Evolutionary conservation across 129 eudicot genomes (phyloP).

Genomic region (Chrysanthemum seticuspe): DNA sequence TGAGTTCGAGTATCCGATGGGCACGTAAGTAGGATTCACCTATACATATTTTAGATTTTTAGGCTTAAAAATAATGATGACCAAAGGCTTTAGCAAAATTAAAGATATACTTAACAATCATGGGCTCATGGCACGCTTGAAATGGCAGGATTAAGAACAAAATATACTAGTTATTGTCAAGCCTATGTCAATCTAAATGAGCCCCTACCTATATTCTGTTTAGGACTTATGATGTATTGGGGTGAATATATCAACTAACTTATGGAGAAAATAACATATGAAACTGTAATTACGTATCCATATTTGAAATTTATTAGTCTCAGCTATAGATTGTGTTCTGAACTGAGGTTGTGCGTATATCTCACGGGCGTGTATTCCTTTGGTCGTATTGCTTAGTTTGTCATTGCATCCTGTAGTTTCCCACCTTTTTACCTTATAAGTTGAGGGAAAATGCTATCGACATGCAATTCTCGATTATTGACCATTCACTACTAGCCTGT

Average conservation of each 20-base stretch:
- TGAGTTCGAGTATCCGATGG: neutral
- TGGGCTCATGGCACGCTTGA: neutral
- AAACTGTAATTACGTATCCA: neutral
- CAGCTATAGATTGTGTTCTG: slow-evolving; percentile 3
- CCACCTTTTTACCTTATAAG: slow-evolving; percentile 20
- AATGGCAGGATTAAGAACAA: neutral
- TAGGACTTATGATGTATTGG: neutral
- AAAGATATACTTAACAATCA: neutral
- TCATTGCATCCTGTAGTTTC: neutral
- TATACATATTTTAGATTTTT: neutral
- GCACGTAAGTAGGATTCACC: slow-evolving; percentile 5
- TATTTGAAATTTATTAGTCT: slow-evolving; percentile 1
- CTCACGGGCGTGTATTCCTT: neutral
- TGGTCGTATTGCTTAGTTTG: neutral
- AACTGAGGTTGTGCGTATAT: slow-evolving; percentile 14
- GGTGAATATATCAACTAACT: neutral
- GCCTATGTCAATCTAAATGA: slow-evolving; percentile 6
- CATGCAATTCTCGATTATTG: slow-evolving; percentile 5
- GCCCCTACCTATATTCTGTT: slow-evolving; percentile 1
- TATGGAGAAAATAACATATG: neutral
- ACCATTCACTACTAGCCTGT: neutral
- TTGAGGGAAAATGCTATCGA: neutral
- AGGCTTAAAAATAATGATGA: neutral
- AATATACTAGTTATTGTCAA: slow-evolving; percentile 12
- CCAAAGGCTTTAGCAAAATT: slow-evolving; percentile 3